Percentiles rank a stretch among this genome's conserved stretches.
Evolutionary conservation across 192 early-diverging fungal genomes (phyloP).

Genomic region (Entomortierella lignicola): DNA sequence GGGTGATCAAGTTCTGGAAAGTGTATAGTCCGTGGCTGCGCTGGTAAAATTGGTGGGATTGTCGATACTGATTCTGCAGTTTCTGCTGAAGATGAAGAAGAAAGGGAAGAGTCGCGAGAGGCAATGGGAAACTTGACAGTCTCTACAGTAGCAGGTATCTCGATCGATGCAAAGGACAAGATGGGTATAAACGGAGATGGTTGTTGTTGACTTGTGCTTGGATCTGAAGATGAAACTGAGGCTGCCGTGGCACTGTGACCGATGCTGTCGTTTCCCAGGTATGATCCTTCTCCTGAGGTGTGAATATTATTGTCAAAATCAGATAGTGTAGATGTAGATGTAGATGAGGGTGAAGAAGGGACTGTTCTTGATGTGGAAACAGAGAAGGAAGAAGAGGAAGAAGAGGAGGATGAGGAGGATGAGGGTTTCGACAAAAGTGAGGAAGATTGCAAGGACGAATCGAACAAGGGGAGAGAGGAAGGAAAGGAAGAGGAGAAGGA

Average conservation of each 20-base stretch:
- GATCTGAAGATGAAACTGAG: neutral
- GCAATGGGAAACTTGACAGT: constrained; percentile 18
- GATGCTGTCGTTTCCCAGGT: no score
- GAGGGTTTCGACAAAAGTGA: constrained; percentile 13
- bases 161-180: constrained; percentile 8
- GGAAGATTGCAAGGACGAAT: neutral
- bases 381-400: constrained; percentile 12
- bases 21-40: constrained; percentile 12
- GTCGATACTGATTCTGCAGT: neutral
- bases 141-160: constrained; percentile 14
- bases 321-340: neutral
- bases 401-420: constrained; percentile 6
- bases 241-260: neutral
- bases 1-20: constrained; percentile 14
- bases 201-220: neutral
- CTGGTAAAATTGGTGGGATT: constrained; percentile 15
- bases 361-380: no score
- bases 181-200: constrained; percentile 18
- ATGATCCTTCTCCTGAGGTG: neutral
- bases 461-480: constrained; percentile 30
- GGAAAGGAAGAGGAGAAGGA: constrained; percentile 34
- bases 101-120: constrained; percentile 11
- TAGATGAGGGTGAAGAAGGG: constrained; percentile 1
- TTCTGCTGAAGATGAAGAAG: neutral
- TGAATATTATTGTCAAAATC: constrained; percentile 1